Base-by-base conservation (phyloP, 352 stramenopile species). In the Phytopythium chamaehyphon region DNA sequence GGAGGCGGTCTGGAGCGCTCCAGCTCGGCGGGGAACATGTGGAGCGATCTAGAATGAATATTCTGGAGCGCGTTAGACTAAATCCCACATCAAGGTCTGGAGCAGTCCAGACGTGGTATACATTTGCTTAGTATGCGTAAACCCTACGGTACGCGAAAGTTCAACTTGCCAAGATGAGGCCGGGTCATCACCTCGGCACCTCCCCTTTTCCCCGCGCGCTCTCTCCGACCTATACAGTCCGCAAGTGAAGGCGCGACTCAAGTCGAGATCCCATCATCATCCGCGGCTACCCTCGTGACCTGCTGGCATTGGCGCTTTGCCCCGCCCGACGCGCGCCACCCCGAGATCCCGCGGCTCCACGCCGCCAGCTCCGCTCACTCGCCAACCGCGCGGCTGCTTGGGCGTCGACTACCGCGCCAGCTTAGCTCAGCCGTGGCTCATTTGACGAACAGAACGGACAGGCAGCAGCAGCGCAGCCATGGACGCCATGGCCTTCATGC, bases 101-200 rank as follows among this genome's bases (percentile, higher is more conserved):
- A 6, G 11, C 48, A 28, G 8, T 11, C 19, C 45, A 51, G 26
- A 40, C 18, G 26, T n/a, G 31, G 45, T 28, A 51, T 51, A 51
- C 45, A 51, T 40, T 40, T n/a, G 9, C 18, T 15, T 1, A 51
- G 28, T 51, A 49, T 49, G 23, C 43, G 43, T 49, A 49, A 49
- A 49, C 43, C 15, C 9, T 47, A 47, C 26, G 31, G 1, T 23
- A 26, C 19, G 43, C 51, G 40, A 33, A 68, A 62, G 55, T 68
- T 68, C 61, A 73, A 71, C 42, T 66, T 73, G 57, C 38, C 47
- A 53, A 52, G 28, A 54, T 70, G 57, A 67, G 61, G 33, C 54
- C 57, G 61, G 46, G 61, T 53, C 63, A 61, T 73, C 57, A 73
- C 45, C 24, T 28, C n/a, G 2, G 23, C 26, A 37, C 23, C 44